A percentile compares a stretch with the other conserved stretches of the same genome.
These are phyloP conservation scores for Choricystis sp. DNA, from an alignment of 139 green algal genomes.

Conservation along the genomic window DNA sequence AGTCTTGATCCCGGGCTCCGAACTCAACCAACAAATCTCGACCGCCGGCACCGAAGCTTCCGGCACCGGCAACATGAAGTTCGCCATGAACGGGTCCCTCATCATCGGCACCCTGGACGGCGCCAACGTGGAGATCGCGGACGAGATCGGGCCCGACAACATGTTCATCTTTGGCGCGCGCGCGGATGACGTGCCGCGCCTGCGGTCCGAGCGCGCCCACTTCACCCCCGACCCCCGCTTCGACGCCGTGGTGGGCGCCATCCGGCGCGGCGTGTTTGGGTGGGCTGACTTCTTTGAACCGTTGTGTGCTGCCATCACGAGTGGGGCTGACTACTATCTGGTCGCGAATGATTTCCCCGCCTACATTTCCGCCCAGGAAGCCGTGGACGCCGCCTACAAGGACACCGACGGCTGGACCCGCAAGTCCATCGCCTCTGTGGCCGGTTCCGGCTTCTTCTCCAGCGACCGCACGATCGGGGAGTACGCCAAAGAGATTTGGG, in stretches of 20 bases:
- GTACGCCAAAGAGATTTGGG: slow-evolving; percentile 58
- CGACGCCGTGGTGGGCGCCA: slow-evolving; percentile 52
- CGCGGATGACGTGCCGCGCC: slow-evolving; percentile 33
- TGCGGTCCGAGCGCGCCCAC: slow-evolving; percentile 23
- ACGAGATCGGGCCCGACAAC: slow-evolving; percentile 50
- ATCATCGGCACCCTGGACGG: slow-evolving; percentile 93
- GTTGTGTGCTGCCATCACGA: slow-evolving; percentile 72
- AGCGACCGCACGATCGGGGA: slow-evolving; percentile 87
- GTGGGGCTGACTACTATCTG: slow-evolving; percentile 80
- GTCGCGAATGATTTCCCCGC: slow-evolving; percentile 89
- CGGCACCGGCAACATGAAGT: slow-evolving; percentile 99
- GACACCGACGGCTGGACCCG: slow-evolving; percentile 52
- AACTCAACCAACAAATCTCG: slow-evolving; percentile 92
- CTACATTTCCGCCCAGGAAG: slow-evolving; percentile 66
- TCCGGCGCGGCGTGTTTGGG: slow-evolving; percentile 76
- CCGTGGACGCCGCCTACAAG: slow-evolving; percentile 48
- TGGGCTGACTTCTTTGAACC: slow-evolving; percentile 90
- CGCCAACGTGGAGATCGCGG: slow-evolving; percentile 96
- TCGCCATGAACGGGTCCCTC: slow-evolving; percentile 93
- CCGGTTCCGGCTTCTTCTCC: slow-evolving; percentile 80
- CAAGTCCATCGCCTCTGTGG: slow-evolving; percentile 83
- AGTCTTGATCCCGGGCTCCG: slow-evolving; percentile 70
- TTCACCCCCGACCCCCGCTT: slow-evolving; percentile 55
- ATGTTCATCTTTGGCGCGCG: slow-evolving; percentile 79
- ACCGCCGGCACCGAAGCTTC: slow-evolving; percentile 93